A percentile compares a stretch with the other conserved stretches of the same genome.
These are phyloP conservation scores for Cyclospora cayetanensis DNA, from an alignment of 169 alveolate species.

Conservation along the genomic window DNA sequence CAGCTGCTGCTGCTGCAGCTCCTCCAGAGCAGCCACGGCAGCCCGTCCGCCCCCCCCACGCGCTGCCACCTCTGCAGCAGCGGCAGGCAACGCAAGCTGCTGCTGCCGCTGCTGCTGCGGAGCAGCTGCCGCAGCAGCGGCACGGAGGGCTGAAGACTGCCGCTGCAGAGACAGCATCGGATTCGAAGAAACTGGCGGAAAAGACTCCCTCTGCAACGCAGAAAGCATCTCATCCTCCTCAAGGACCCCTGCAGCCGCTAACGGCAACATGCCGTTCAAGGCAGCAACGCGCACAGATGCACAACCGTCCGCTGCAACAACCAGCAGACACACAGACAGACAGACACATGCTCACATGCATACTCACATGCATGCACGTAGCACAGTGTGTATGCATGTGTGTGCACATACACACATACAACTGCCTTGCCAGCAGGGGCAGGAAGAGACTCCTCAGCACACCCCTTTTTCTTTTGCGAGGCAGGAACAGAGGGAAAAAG, in stretches of 20 bases:
- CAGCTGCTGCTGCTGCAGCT: conserved; percentile 65
- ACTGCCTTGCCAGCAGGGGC: no score
- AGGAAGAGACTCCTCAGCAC: no score
- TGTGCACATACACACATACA: no score
- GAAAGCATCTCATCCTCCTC: conserved; percentile 43
- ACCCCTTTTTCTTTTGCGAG: no score
- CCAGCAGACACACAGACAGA: not conserved
- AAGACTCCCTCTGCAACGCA: conserved; percentile 62
- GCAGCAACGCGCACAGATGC: conserved; percentile 33
- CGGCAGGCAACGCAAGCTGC: not conserved
- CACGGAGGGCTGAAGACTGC: not conserved
- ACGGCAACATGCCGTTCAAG: conserved; percentile 35
- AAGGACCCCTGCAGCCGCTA: conserved; percentile 14
- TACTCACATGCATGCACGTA: no score
- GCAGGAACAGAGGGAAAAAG: no score
- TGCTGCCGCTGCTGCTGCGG: conserved; percentile 9
- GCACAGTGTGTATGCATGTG: no score
- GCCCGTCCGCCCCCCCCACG: not conserved
- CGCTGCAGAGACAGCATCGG: conserved; percentile 55
- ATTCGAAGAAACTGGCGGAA: conserved; percentile 56
- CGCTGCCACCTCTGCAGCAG: not conserved
- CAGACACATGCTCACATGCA: not conserved
- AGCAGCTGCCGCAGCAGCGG: conserved; percentile 53
- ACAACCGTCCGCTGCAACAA: conserved; percentile 63
- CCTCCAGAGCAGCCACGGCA: conserved; percentile 28